A percentile compares a stretch with the other conserved stretches of the same genome.
phyloP scores from a whole-genome alignment of 306 rosid genomes.

The Comarum palustre region DNA sequence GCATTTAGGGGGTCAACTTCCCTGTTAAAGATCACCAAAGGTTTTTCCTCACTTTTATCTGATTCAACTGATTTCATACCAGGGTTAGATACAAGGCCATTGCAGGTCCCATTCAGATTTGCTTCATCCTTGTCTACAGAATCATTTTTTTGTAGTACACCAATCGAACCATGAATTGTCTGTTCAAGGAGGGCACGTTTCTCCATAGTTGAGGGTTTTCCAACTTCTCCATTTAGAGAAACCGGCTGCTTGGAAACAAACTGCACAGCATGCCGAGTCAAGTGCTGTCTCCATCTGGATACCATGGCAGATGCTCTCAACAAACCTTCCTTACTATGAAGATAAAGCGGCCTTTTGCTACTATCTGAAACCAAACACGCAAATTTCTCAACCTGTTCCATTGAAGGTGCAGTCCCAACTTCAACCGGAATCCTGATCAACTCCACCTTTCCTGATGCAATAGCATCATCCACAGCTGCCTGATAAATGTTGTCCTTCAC shows the following conservation, averaged over 20 bases:
- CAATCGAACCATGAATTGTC: slow-evolving; percentile 31
- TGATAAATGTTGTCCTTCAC: slow-evolving; percentile 62
- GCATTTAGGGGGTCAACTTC: slow-evolving; percentile 65
- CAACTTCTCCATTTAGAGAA: slow-evolving; percentile 42
- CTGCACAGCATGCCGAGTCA: slow-evolving; percentile 42
- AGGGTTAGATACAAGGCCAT: slow-evolving; percentile 32
- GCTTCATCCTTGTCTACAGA: slow-evolving; percentile 26
- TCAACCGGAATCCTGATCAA: slow-evolving; percentile 76
- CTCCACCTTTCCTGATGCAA: slow-evolving; percentile 63
- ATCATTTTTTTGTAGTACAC: slow-evolving; percentile 18
- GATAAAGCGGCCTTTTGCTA: slow-evolving; percentile 74
- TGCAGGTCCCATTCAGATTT: slow-evolving; percentile 35
- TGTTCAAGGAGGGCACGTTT: slow-evolving; percentile 34
- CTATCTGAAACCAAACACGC: slow-evolving; percentile 69
- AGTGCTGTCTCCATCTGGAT: slow-evolving; percentile 85
- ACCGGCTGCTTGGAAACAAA: slow-evolving; percentile 38
- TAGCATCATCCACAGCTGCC: slow-evolving; percentile 52
- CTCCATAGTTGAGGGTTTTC: slow-evolving; percentile 30
- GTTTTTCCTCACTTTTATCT: slow-evolving; percentile 39
- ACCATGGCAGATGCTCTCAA: slow-evolving; percentile 90
- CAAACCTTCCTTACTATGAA: slow-evolving; percentile 88
- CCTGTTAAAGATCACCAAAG: slow-evolving; percentile 30
- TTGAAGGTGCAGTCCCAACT: slow-evolving; percentile 68
- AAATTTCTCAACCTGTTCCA: slow-evolving; percentile 80
- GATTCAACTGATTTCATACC: slow-evolving; percentile 36